These are phyloP conservation scores for Aspergillus quadricinctus DNA, from an alignment of 2,329 filamentous ascomycete species.

Conservation along the genomic window DNA sequence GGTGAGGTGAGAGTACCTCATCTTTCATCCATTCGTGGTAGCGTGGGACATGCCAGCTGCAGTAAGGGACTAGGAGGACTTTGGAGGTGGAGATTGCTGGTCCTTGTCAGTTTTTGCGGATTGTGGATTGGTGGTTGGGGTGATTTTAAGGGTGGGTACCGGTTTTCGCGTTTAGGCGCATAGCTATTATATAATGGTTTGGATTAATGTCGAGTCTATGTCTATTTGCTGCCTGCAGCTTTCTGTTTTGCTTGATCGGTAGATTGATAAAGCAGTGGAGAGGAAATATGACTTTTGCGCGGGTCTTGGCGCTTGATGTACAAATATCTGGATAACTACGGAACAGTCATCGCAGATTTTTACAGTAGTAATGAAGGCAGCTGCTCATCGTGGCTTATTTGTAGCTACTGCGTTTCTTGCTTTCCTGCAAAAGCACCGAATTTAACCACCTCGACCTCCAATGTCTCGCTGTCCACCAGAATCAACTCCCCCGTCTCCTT, in stretches of 20 bases:
- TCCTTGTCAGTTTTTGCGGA: neutral
- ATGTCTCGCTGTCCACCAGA: slow-evolving; percentile 76
- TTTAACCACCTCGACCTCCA: slow-evolving; percentile 70
- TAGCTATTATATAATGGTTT: slow-evolving; percentile 7
- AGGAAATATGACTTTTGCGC: neutral
- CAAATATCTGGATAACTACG: neutral
- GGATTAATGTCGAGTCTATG: slow-evolving; percentile 23
- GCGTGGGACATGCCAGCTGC: slow-evolving; percentile 69
- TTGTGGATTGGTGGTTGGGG: neutral
- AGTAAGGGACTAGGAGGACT: slow-evolving; percentile 79
- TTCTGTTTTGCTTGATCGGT: neutral
- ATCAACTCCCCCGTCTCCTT: slow-evolving; percentile 72
- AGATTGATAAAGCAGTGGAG: neutral
- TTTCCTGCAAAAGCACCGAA: slow-evolving; percentile 43
- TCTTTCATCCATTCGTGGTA: slow-evolving; percentile 95
- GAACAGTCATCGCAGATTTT: neutral
- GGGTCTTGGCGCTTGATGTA: slow-evolving; percentile 18
- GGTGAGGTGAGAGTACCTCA: slow-evolving; percentile 43
- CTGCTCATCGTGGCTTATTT: neutral
- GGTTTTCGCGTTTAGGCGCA: slow-evolving; percentile 34
- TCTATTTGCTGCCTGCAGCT: neutral
- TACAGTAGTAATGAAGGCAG: neutral
- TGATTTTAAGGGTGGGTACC: slow-evolving; percentile 18
- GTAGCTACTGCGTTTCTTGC: slow-evolving; percentile 30
- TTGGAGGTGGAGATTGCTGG: slow-evolving; percentile 63